These are phyloP conservation scores for Daedaleopsis sinensis DNA, from an alignment of 768 basidiomycete genomes.

Conservation along the genomic window DNA sequence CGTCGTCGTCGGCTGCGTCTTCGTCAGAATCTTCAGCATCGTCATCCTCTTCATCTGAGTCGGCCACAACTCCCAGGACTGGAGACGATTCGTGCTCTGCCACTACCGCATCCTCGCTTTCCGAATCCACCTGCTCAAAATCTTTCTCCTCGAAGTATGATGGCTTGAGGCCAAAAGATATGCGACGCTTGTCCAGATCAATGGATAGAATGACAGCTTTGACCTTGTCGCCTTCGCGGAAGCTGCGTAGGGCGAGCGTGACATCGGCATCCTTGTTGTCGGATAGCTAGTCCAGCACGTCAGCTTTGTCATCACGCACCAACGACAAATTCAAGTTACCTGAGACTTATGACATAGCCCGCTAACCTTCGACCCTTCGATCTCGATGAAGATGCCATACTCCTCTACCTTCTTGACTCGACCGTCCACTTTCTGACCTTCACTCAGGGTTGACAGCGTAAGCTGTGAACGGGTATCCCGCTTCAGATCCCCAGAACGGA, in stretches of 20 bases:
- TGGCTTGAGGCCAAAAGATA: constrained; percentile 84
- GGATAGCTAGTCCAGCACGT: constrained; percentile 61
- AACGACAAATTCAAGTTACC: constrained; percentile 43
- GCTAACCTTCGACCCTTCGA: constrained; percentile 80
- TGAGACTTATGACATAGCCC: constrained; percentile 96
- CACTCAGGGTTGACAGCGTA: constrained; percentile 58
- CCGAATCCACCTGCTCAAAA: constrained; percentile 43
- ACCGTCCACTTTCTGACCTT: constrained; percentile 83
- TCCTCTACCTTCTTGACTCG: constrained; percentile 80
- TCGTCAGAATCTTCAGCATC: constrained; percentile 15
- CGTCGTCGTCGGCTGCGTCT: constrained; percentile 29
- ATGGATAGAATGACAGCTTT: constrained; percentile 76
- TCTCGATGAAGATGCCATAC: constrained; percentile 92
- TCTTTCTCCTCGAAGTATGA: constrained; percentile 81
- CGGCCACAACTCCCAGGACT: constrained; percentile 36
- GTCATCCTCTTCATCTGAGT: constrained; percentile 22
- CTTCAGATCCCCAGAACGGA: constrained; percentile 67
- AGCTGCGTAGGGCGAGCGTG: constrained; percentile 72
- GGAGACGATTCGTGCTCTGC: constrained; percentile 31
- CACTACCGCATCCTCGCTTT: constrained; percentile 19
- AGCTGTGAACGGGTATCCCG: constrained; percentile 40
- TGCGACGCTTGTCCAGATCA: constrained; percentile 76
- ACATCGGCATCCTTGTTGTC: constrained; percentile 87
- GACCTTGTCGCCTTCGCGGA: constrained; percentile 86
- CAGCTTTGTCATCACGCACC: constrained; percentile 4